A percentile compares a stretch with the other conserved stretches of the same genome.
Evolutionary conservation across 2,329 filamentous ascomycete genomes (phyloP).

Genomic region (Raffaelea deltoideospora): DNA sequence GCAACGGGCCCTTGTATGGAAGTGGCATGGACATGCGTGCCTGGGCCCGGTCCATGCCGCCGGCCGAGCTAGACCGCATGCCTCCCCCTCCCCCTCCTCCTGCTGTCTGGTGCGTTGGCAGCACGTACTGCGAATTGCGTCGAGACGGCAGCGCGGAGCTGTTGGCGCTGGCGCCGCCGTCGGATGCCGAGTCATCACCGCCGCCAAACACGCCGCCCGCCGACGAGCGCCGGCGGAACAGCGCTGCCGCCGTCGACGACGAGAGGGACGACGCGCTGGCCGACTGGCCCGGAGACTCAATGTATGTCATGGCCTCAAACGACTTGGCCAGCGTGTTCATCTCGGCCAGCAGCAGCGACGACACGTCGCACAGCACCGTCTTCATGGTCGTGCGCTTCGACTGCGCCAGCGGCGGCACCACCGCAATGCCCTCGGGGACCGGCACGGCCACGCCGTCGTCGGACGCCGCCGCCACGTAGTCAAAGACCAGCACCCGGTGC

Average conservation of each 20-base stretch:
- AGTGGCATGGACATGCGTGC: no score
- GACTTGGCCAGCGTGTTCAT: slow-evolving; percentile 60
- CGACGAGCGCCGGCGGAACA: slow-evolving; percentile 24
- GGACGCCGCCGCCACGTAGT: slow-evolving; percentile 39
- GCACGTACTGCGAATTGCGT: no score
- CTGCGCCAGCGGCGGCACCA: slow-evolving; percentile 52
- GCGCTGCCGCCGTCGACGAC: neutral
- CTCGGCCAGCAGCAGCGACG: slow-evolving; percentile 57
- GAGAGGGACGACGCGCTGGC: slow-evolving; percentile 17
- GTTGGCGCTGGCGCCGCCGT: slow-evolving; percentile 36
- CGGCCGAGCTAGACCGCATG: no score
- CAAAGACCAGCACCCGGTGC: slow-evolving; percentile 68
- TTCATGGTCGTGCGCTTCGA: slow-evolving; percentile 69
- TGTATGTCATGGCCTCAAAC: slow-evolving; percentile 55
- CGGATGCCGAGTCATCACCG: slow-evolving; percentile 26
- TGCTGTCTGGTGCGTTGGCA: no score
- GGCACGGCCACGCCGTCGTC: slow-evolving; percentile 33
- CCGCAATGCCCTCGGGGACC: slow-evolving; percentile 52
- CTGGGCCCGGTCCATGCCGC: slow-evolving; percentile 29
- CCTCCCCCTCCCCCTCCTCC: no score
- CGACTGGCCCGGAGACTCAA: slow-evolving; percentile 58
- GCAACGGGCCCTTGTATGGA: slow-evolving; percentile 18
- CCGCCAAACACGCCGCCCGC: slow-evolving; percentile 18
- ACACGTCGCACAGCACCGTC: slow-evolving; percentile 66
- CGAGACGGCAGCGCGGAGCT: slow-evolving; percentile 19